Conservation (phyloP, 768 basidiomycete species). For the Ramaria rubella region DNA sequence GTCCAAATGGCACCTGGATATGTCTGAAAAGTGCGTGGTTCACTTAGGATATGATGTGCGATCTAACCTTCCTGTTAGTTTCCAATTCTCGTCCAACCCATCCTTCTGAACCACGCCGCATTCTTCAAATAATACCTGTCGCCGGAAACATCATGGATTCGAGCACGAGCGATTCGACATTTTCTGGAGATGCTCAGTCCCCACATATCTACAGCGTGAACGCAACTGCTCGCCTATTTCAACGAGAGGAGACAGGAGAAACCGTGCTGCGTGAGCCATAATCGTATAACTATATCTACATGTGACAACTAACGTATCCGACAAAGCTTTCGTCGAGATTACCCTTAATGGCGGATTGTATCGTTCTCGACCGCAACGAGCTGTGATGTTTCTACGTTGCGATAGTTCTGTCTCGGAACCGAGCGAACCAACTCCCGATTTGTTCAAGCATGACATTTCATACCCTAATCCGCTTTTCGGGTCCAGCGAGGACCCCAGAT, state of each 20-base stretch:
- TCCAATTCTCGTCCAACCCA: constrained; percentile 17
- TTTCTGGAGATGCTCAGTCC: neutral
- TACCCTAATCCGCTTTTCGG: neutral
- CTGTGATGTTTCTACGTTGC: neutral
- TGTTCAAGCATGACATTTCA: neutral
- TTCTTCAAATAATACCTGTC: constrained; percentile 22
- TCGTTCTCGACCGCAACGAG: constrained; percentile 1
- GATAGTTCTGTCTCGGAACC: constrained; percentile 2
- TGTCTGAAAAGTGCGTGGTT: constrained; percentile 22
- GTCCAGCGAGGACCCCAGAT: neutral
- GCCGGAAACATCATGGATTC: constrained; percentile 16
- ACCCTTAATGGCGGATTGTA: constrained; percentile 4
- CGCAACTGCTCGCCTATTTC: neutral
- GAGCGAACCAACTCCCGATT: neutral
- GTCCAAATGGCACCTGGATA: constrained; percentile 27
- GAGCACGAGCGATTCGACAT: neutral
- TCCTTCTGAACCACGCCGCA: constrained; percentile 17
- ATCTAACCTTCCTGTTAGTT: constrained; percentile 12
- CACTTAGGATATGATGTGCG: neutral
- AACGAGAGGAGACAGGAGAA: neutral
- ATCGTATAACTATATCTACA: neutral
- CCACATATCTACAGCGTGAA: neutral
- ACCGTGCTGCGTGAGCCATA: neutral
- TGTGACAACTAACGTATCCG: neutral
- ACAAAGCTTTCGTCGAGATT: constrained; percentile 2